Evolutionary conservation across 2,329 filamentous ascomycete species (phyloP).

Genomic region (Cercospora canescens): DNA sequence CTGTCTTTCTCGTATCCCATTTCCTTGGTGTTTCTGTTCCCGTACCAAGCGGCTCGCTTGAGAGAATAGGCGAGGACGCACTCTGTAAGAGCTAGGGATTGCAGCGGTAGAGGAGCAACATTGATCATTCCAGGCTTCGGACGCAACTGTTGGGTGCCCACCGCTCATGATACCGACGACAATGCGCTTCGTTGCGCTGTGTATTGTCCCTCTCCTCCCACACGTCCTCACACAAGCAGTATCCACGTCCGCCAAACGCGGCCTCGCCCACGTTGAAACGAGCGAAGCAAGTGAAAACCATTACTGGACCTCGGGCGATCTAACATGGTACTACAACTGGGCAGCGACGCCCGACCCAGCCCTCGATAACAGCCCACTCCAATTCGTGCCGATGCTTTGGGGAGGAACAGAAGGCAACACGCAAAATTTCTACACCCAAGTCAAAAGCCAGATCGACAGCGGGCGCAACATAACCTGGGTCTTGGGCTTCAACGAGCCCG

Average conservation of each 20-base stretch:
- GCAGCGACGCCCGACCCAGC: conserved; percentile 47
- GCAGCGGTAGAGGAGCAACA: not conserved
- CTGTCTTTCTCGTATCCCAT: not conserved
- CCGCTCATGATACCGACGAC: not conserved
- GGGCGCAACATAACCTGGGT: conserved; percentile 65
- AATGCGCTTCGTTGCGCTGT: conserved; percentile 13
- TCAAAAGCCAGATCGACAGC: conserved; percentile 56
- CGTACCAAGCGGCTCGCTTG: not conserved
- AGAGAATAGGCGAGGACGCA: not conserved
- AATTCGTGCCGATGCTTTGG: conserved; percentile 84
- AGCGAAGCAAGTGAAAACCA: conserved; percentile 60
- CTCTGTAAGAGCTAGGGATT: conserved; percentile 1
- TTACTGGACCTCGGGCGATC: conserved; percentile 63
- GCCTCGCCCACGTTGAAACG: conserved; percentile 68
- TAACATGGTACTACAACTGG: conserved; percentile 91
- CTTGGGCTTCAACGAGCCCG: conserved; percentile 79
- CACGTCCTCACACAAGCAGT: conserved; percentile 20
- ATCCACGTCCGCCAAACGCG: conserved; percentile 61
- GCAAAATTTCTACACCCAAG: conserved; percentile 61
- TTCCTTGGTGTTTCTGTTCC: not conserved
- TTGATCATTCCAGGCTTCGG: not conserved
- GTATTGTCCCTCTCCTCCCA: conserved; percentile 11
- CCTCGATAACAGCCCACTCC: conserved; percentile 52
- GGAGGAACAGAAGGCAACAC: conserved; percentile 54
- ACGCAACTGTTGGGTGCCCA: not conserved